A percentile compares a stretch with the other conserved stretches of the same genome.
Conservation (phyloP, 331 rosid species). For the Rhamnella rubrinervis region DNA sequence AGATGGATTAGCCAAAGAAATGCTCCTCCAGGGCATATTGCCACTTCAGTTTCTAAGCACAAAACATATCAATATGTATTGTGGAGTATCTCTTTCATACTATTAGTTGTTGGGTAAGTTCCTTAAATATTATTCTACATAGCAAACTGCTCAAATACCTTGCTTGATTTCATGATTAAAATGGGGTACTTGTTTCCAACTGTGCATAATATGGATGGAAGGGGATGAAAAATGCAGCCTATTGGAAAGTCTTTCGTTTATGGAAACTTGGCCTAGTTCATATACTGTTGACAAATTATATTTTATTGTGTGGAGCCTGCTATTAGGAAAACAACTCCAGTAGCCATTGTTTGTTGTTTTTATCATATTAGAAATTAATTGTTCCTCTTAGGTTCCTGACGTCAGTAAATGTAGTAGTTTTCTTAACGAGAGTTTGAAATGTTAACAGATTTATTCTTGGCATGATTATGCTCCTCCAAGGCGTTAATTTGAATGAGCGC, state of each 20-base stretch:
- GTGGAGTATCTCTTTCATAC: constrained; percentile 64
- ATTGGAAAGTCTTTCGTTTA: neutral
- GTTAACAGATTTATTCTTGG: constrained; percentile 61
- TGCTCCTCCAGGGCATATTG: constrained; percentile 26
- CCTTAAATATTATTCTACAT: constrained; percentile 3
- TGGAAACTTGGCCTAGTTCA: no score
- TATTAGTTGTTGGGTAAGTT: constrained; percentile 61
- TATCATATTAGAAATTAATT: neutral
- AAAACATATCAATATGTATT: constrained; percentile 73
- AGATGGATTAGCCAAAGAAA: constrained; percentile 62
- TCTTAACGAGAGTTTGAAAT: constrained; percentile 17
- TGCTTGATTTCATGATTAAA: neutral
- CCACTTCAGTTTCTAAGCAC: constrained; percentile 55
- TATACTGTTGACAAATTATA: no score
- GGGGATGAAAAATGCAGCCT: neutral
- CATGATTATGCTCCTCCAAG: constrained; percentile 52
- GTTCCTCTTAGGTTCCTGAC: constrained; percentile 3
- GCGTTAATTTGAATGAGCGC: constrained; percentile 56
- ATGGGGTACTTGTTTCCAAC: constrained; percentile 6
- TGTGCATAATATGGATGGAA: constrained; percentile 5
- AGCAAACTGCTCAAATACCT: neutral
- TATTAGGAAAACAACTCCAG: neutral
- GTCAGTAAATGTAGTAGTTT: constrained; percentile 1
- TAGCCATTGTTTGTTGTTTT: neutral
- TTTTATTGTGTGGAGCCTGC: no score